A percentile compares a stretch with the other conserved stretches of the same genome.
Conservation (phyloP, 768 basidiomycete species). For the Lactifluus piperatus region DNA sequence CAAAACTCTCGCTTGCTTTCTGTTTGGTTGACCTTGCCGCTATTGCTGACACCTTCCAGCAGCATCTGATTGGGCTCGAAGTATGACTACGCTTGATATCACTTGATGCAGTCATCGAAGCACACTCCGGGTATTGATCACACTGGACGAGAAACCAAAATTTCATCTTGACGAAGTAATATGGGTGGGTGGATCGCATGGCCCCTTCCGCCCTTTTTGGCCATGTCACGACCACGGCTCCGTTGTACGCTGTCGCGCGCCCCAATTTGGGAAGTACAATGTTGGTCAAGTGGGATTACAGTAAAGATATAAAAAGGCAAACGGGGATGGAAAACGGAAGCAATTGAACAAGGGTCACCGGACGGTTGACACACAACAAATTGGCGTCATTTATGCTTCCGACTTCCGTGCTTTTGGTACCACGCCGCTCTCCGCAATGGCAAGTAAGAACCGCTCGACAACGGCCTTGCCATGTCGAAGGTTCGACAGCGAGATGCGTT, state of each 20-base stretch:
- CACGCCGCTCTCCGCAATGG: conserved; percentile 33
- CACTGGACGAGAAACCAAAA: conserved; percentile 3
- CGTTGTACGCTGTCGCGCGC: no score
- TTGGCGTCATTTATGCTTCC: neutral
- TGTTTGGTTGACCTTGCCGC: neutral
- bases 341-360: neutral
- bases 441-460: conserved; percentile 61
- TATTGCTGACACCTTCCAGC: neutral
- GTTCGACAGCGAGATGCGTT: conserved; percentile 80
- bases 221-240: neutral
- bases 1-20: neutral
- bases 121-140: conserved; percentile 7
- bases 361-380: neutral
- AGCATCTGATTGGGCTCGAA: neutral
- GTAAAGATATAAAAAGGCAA: neutral
- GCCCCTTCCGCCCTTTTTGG: neutral
- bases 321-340: neutral
- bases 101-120: conserved; percentile 5
- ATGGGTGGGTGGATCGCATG: neutral
- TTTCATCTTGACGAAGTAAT: neutral
- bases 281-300: no score
- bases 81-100: neutral
- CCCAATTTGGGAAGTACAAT: no score
- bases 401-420: neutral
- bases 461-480: conserved; percentile 71